Evolutionary conservation across 2,329 filamentous ascomycete species (phyloP).

Genomic region (Rhynchosporium graminicola): DNA sequence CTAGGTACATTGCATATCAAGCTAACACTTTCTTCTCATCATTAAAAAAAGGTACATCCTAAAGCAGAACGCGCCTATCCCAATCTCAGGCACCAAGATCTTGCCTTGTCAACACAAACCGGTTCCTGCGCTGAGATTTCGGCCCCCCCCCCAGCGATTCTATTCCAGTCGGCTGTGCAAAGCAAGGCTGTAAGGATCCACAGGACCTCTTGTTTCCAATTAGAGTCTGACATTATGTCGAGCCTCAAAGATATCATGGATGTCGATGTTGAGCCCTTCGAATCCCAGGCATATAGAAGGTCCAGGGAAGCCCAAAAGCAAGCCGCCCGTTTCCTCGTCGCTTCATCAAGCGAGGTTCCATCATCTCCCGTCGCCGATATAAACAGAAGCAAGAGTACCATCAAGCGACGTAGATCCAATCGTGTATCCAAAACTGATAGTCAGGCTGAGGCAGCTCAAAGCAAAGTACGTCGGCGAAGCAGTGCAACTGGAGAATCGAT

Average conservation of each 20-base stretch:
- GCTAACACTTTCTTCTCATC: conserved; percentile 28
- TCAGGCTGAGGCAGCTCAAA: conserved; percentile 26
- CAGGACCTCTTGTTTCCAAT: conserved; percentile 33
- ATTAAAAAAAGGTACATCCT: conserved; percentile 29
- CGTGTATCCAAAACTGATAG: conserved; percentile 31
- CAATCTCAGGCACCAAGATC: conserved; percentile 31
- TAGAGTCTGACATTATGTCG: conserved; percentile 38
- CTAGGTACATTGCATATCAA: conserved; percentile 30
- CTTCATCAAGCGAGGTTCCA: conserved; percentile 29
- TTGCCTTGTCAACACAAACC: conserved; percentile 27
- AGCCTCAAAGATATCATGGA: conserved; percentile 43
- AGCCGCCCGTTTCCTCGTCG: conserved; percentile 31
- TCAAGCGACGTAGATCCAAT: conserved; percentile 37
- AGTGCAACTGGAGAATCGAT: conserved; percentile 34
- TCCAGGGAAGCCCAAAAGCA: conserved; percentile 36
- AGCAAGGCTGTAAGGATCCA: conserved; percentile 36
- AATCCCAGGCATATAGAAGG: conserved; percentile 41
- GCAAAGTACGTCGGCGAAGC: conserved; percentile 30
- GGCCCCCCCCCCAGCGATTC: conserved; percentile 33
- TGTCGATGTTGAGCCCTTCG: conserved; percentile 41
- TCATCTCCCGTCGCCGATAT: conserved; percentile 31
- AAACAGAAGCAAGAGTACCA: conserved; percentile 31
- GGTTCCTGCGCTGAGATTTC: conserved; percentile 34
- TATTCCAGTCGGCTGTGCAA: conserved; percentile 39
- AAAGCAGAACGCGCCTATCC: conserved; percentile 23